phyloP scores from a whole-genome alignment of 2,329 filamentous ascomycete genomes.

The Curvularia spicifera region DNA sequence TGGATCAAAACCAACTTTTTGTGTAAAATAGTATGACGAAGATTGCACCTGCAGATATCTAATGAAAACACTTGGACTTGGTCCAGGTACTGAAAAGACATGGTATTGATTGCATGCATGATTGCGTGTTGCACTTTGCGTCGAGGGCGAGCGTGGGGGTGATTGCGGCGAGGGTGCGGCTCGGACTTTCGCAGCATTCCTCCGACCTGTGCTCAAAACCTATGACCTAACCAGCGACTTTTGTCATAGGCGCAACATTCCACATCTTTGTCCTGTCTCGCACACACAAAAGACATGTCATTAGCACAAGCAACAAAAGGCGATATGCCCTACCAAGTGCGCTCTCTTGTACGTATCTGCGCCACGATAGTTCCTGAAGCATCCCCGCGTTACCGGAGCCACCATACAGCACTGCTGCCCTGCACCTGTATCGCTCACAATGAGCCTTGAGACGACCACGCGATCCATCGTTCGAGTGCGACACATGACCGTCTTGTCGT shows the following conservation, averaged over 20 bases:
- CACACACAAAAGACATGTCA: conserved; percentile 37
- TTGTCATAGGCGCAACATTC: conserved; percentile 47
- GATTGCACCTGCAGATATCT: not conserved
- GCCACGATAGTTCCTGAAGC: not conserved
- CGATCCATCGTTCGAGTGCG: not conserved
- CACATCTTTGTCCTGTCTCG: conserved; percentile 8
- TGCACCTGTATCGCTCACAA: not conserved
- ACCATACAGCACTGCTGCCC: not conserved
- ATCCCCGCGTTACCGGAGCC: conserved; percentile 6
- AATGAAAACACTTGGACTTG: conserved; percentile 1
- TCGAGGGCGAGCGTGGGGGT: not conserved
- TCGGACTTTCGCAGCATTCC: conserved; percentile 42
- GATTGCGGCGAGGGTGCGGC: conserved; percentile 11
- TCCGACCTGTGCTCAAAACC: conserved; percentile 30
- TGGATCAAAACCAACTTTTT: not conserved
- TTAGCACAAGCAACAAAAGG: conserved; percentile 45
- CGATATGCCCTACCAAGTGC: conserved; percentile 49
- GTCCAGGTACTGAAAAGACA: not conserved
- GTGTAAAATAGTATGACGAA: conserved; percentile 4
- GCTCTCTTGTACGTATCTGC: conserved; percentile 47
- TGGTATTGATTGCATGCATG: not conserved
- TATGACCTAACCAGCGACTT: conserved; percentile 44
- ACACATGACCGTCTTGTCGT: not conserved
- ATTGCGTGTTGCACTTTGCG: not conserved
- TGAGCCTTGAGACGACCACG: not conserved